Evolutionary conservation across 2,329 filamentous ascomycete species (phyloP).

Genomic region (Trichothecium roseum): DNA sequence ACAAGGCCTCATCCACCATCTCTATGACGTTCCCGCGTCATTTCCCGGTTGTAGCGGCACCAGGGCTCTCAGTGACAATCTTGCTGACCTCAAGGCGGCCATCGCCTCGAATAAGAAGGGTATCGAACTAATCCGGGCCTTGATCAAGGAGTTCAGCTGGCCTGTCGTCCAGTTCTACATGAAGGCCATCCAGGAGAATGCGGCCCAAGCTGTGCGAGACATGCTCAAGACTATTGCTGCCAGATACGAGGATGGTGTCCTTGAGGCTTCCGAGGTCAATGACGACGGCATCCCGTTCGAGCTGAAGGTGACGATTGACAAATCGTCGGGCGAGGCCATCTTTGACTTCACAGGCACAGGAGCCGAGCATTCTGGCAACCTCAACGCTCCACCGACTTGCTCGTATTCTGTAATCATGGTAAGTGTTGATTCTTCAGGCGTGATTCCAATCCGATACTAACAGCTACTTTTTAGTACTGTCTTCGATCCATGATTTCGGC

Average conservation of each 20-base stretch:
- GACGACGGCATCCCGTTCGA: conserved; percentile 75
- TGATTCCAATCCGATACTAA: too few relatives aligned
- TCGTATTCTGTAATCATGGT: conserved; percentile 53
- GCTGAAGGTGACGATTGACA: conserved; percentile 65
- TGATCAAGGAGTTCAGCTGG: conserved; percentile 71
- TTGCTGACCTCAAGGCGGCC: conserved; percentile 79
- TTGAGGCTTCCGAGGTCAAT: conserved; percentile 50
- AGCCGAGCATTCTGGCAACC: conserved; percentile 19
- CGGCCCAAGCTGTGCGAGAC: conserved; percentile 63
- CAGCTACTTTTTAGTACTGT: conserved; percentile 44
- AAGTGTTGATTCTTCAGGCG: neutral
- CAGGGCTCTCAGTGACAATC: conserved; percentile 68
- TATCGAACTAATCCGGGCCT: conserved; percentile 61
- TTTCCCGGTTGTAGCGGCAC: conserved; percentile 36
- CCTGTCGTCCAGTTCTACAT: conserved; percentile 75
- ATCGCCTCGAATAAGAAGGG: conserved; percentile 80
- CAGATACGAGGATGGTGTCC: conserved; percentile 8
- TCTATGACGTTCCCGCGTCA: conserved; percentile 23
- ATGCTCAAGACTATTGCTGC: conserved; percentile 60
- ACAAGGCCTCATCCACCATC: conserved; percentile 50
- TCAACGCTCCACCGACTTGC: conserved; percentile 21
- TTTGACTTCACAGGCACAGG: conserved; percentile 38
- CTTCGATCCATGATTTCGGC: conserved; percentile 69
- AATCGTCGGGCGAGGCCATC: conserved; percentile 61
- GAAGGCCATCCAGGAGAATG: conserved; percentile 72